Percentiles rank a stretch among this genome's conserved stretches.
phyloP scores from a whole-genome alignment of 495 filamentous ascomycete species.

The Apiosordaria backusii region DNA sequence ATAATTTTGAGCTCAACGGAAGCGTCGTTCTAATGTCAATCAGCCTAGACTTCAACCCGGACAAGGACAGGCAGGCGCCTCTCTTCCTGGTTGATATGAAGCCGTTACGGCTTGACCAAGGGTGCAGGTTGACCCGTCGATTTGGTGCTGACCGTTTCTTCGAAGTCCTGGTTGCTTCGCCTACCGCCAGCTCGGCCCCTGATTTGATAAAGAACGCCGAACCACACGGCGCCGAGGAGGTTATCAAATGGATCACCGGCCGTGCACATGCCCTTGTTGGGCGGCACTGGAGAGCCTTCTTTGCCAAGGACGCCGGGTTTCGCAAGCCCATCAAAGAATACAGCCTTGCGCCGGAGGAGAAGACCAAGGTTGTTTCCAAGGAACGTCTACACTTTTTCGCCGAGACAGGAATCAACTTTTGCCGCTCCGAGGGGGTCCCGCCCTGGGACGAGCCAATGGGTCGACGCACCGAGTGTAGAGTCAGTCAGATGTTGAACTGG shows the following conservation, averaged over 20 bases:
- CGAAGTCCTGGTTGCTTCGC: slow-evolving; percentile 41
- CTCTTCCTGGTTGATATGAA: slow-evolving; percentile 38
- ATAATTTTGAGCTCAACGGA: slow-evolving; percentile 30
- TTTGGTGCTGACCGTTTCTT: slow-evolving; percentile 48
- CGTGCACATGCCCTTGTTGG: slow-evolving; percentile 39
- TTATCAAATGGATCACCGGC: slow-evolving; percentile 41
- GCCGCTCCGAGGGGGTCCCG: not conserved
- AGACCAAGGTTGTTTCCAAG: slow-evolving; percentile 35
- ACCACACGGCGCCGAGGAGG: slow-evolving; percentile 25
- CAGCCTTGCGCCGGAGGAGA: slow-evolving; percentile 32
- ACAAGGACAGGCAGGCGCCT: slow-evolving; percentile 30
- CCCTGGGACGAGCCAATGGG: slow-evolving; percentile 1
- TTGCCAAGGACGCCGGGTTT: slow-evolving; percentile 35
- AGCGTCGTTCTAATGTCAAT: slow-evolving; percentile 38
- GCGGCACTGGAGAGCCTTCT: slow-evolving; percentile 47
- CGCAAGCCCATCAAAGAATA: slow-evolving; percentile 37
- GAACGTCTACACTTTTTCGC: slow-evolving; percentile 47
- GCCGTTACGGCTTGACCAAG: slow-evolving; percentile 39
- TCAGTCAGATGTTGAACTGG: slow-evolving; percentile 42
- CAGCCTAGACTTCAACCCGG: slow-evolving; percentile 31
- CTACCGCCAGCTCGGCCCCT: slow-evolving; percentile 15
- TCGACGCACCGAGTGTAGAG: slow-evolving; percentile 29
- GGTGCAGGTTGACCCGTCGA: slow-evolving; percentile 43
- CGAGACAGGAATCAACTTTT: slow-evolving; percentile 38
- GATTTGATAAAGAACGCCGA: slow-evolving; percentile 23